A percentile compares a stretch with the other conserved stretches of the same genome.
Evolutionary conservation across 331 rosid genomes (phyloP).

Genomic region (Pyrus hybrid): DNA sequence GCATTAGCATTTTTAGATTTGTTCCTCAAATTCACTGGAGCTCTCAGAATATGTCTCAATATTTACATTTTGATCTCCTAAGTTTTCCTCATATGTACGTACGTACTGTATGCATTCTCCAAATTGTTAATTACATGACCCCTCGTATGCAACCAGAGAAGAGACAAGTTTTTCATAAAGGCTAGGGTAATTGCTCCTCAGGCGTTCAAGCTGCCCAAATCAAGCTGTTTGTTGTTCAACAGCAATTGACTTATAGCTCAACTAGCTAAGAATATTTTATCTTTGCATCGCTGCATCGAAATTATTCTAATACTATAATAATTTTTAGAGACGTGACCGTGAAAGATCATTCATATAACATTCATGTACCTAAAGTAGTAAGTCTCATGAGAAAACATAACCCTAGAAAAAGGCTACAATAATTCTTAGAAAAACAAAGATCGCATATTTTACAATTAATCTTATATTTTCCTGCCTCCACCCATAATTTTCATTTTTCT

Average conservation of each 20-base stretch:
- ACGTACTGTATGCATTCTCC: not conserved
- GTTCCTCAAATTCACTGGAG: constrained; percentile 71
- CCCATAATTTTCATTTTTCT: no score
- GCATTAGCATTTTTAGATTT: constrained; percentile 52
- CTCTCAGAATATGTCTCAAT: constrained; percentile 48
- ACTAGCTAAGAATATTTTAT: no score
- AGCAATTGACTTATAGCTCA: not conserved
- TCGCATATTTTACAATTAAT: no score
- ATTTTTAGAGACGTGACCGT: not conserved
- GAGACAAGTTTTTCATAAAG: constrained; percentile 63
- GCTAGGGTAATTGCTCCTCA: constrained; percentile 55
- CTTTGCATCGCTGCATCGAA: rapidly evolving
- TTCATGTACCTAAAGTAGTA: not conserved
- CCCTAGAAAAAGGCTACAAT: not conserved
- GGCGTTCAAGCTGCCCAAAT: constrained; percentile 68
- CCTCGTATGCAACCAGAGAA: constrained; percentile 32
- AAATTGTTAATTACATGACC: constrained; percentile 3
- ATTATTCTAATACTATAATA: no score
- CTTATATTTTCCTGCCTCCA: no score
- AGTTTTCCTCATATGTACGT: no score
- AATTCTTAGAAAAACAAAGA: no score
- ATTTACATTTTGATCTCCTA: not conserved
- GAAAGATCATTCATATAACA: no score
- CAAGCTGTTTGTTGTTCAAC: constrained; percentile 41
- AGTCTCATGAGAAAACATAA: not conserved